Evolutionary conservation across 1,284 basidiomycete genomes (phyloP), one percentile per base, ranked within the genome.

Genomic region (Cryptococcus jaspeensis): DNA sequence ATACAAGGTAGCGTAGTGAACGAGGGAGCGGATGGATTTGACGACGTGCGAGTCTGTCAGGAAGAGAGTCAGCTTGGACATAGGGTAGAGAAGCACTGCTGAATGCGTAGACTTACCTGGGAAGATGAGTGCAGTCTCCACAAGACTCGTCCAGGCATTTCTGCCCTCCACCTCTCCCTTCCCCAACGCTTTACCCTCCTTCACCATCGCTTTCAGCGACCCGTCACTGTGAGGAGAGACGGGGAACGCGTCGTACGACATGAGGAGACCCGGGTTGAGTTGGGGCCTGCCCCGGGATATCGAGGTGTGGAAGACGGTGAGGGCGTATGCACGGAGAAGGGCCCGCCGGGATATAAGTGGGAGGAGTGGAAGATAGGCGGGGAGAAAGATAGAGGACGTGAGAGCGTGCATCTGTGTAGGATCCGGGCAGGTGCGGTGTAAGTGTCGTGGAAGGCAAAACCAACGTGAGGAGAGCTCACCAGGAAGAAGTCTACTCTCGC

Each of bases 401-500:
- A 87, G 77, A 25, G 84, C 61, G 72, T 88, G 87, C 85, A 87
- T 85, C 62, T 76, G 61, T 20, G 20, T 9, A 23, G 22, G 22
- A 16, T 35, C 9, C 20, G 1, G n/a, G 22, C 9, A 32, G 28
- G 9, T 32, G 28, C 9, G 28, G 28, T 32, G 28, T 32, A 32
- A 32, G 28, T 9, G 28, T 32, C 28, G 5, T 32, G 28, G 4
- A 5, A 5, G 28, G 28, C 5, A 9, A 32, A 9, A 32, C 28
- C 5, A 9, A 32, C 7, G 25, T 13, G 22, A 18, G 15, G 42
- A 23, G 38, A 1, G 7, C 68, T 59, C 48, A 69, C 71, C 40
- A 88, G 73, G 81, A 87, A 86, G 77, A 88, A 88, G 69, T 87
- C 86, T 35, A 87, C 74, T 12, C 84, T 79, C 1, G 82, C 80